Evolutionary conservation across 1,284 basidiomycete genomes (phyloP).

Genomic region (Trametes hirsuta): DNA sequence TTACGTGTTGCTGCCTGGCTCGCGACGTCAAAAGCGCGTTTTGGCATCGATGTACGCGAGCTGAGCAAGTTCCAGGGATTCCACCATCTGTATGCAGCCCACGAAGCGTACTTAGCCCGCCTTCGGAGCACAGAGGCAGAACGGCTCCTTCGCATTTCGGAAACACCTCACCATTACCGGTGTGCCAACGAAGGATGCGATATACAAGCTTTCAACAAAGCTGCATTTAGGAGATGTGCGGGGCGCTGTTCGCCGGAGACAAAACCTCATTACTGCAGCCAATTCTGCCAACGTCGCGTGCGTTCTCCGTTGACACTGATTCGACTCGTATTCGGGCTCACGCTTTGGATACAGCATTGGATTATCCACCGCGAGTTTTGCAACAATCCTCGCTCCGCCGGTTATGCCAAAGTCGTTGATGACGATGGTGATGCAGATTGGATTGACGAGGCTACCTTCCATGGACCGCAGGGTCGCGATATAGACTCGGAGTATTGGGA

Average conservation of each 20-base stretch:
- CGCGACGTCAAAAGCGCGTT: not conserved
- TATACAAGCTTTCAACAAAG: conserved; percentile 7
- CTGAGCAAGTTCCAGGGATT: not conserved
- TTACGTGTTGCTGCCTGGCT: conserved; percentile 8
- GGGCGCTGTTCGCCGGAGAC: conserved; percentile 3
- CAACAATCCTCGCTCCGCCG: not conserved
- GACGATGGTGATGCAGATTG: not conserved
- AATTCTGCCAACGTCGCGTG: conserved; percentile 6
- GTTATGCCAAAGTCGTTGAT: not conserved
- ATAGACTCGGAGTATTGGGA: no score
- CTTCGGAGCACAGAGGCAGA: not conserved
- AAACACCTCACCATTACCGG: conserved; percentile 1
- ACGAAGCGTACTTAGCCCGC: not conserved
- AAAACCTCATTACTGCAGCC: conserved; percentile 16
- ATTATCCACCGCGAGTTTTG: conserved; percentile 6
- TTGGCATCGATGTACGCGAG: not conserved
- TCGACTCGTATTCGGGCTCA: not conserved
- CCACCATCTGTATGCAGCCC: not conserved
- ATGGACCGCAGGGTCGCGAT: no score
- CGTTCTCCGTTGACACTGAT: not conserved
- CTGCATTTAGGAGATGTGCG: not conserved
- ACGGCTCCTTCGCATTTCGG: not conserved
- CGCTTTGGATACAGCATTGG: not conserved
- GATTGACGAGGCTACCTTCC: no score
- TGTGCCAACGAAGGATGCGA: conserved; percentile 16